Evolutionary conservation across 441 rosid species (phyloP).

Genomic region (Pelargonium australe): DNA sequence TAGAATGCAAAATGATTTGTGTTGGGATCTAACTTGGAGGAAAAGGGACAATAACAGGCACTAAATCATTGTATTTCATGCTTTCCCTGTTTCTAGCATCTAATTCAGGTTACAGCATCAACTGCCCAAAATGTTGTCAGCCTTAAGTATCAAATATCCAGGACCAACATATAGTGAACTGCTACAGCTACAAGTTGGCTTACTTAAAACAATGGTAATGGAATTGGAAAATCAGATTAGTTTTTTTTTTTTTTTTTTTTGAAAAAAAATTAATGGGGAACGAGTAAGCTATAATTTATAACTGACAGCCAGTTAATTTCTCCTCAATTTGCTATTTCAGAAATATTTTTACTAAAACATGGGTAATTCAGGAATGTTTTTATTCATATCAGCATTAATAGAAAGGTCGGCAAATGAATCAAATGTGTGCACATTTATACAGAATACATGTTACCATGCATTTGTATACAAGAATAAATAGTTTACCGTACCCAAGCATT

Average conservation of each 20-base stretch:
- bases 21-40: neutral
- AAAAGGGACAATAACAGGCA: neutral
- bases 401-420: neutral
- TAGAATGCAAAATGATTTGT: neutral
- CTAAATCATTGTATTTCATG: neutral
- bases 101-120: neutral
- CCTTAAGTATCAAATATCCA: neutral
- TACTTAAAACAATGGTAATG: constrained; percentile 4
- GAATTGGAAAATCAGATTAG: neutral
- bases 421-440: neutral
- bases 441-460: neutral
- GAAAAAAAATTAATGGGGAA: neutral
- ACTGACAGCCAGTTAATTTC: too few species aligned
- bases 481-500: constrained; percentile 78
- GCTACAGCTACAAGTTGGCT: neutral
- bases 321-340: too few species aligned
- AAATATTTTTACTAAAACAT: neutral
- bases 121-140: neutral
- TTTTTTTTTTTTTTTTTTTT: neutral
- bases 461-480: neutral
- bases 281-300: neutral
- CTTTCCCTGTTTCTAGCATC: neutral
- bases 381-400: neutral
- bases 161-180: neutral
- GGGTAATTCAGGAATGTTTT: neutral